These are phyloP conservation scores for Fusarium longipes DNA, from an alignment of 2,329 filamentous ascomycete genomes.

Conservation along the genomic window DNA sequence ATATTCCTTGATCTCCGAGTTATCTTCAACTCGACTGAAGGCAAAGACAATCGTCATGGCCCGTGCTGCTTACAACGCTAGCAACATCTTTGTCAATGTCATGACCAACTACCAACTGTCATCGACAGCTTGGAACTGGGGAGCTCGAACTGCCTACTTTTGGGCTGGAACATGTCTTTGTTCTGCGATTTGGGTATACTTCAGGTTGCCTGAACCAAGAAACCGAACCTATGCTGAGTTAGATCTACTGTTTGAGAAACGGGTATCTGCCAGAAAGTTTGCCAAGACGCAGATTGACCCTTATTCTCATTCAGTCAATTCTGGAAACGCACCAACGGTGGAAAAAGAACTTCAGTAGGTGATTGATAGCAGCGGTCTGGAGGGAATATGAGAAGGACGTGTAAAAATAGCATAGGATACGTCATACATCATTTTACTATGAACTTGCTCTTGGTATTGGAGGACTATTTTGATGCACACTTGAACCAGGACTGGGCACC, in stretches of 20 bases:
- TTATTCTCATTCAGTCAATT: slow-evolving; percentile 38
- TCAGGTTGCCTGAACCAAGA: slow-evolving; percentile 65
- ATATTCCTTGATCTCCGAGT: slow-evolving; percentile 64
- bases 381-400: neutral
- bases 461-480: slow-evolving; percentile 5
- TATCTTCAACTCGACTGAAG: slow-evolving; percentile 64
- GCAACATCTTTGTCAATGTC: slow-evolving; percentile 63
- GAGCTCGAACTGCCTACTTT: slow-evolving; percentile 59
- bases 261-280: slow-evolving; percentile 55
- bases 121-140: slow-evolving; percentile 60
- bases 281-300: slow-evolving; percentile 54
- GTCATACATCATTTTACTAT: neutral
- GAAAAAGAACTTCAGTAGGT: slow-evolving; percentile 27
- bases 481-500: slow-evolving; percentile 43
- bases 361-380: rapidly evolving
- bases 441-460: neutral
- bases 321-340: slow-evolving; percentile 5
- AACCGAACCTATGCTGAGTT: slow-evolving; percentile 59
- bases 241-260: slow-evolving; percentile 56
- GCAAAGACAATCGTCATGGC: slow-evolving; percentile 66
- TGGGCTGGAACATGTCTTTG: slow-evolving; percentile 61
- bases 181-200: slow-evolving; percentile 61
- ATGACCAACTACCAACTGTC: slow-evolving; percentile 62
- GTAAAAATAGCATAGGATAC: neutral
- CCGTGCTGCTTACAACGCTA: slow-evolving; percentile 56